These are phyloP conservation scores for Cryoendolithus antarcticus DNA, from an alignment of 2,329 filamentous ascomycete species.

Conservation along the genomic window DNA sequence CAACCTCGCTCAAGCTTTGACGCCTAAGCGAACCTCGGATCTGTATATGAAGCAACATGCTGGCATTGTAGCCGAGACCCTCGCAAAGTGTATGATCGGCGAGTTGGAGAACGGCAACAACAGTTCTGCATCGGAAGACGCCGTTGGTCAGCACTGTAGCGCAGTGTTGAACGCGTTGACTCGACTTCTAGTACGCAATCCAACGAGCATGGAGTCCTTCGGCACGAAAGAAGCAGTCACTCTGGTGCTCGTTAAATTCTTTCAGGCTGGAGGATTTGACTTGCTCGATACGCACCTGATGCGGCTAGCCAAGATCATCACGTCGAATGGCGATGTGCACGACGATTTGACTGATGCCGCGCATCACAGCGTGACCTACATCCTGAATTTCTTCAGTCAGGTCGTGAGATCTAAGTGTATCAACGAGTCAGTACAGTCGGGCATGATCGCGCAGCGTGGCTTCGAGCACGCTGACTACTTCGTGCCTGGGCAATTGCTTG, in stretches of 20 bases:
- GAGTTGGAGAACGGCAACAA: conserved; percentile 15
- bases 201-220: conserved; percentile 14
- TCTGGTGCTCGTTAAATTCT: conserved; percentile 76
- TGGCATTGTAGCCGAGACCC: conserved; percentile 49
- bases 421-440: conserved; percentile 58
- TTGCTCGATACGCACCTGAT: conserved; percentile 46
- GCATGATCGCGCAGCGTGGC: conserved; percentile 38
- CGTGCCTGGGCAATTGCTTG: conserved; percentile 61
- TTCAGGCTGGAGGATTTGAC: conserved; percentile 63
- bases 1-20: conserved; percentile 69
- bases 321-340: conserved; percentile 30
- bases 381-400: conserved; percentile 68
- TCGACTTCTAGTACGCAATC: conserved; percentile 15
- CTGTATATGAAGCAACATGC: conserved; percentile 49
- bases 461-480: conserved; percentile 45
- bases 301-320: conserved; percentile 16
- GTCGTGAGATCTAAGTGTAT: conserved; percentile 69
- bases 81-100: conserved; percentile 42
- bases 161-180: conserved; percentile 13
- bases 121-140: conserved; percentile 10
- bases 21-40: conserved; percentile 59
- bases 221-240: conserved; percentile 37
- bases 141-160: conserved; percentile 14
- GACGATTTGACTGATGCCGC: conserved; percentile 6
- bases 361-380: conserved; percentile 52